These are phyloP conservation scores for Prunus yedoensis DNA, from an alignment of 331 rosid species.

Conservation along the genomic window DNA sequence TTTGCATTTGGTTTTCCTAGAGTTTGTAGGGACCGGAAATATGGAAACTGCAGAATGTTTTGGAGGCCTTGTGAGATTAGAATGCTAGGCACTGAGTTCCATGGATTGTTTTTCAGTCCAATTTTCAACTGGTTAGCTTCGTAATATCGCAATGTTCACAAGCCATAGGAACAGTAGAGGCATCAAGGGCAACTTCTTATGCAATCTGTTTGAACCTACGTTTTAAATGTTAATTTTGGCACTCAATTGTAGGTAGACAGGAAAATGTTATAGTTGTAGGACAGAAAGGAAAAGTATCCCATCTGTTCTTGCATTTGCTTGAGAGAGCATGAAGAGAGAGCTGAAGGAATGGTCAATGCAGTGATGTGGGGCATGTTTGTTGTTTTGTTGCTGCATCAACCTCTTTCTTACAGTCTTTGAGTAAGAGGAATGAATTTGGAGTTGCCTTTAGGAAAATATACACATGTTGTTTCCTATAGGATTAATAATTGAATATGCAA, in stretches of 20 bases:
- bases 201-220: neutral
- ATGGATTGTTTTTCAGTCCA: neutral
- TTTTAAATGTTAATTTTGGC: neutral
- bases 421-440: neutral
- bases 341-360: neutral
- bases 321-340: neutral
- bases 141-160: neutral
- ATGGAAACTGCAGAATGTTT: neutral
- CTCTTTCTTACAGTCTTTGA: too few species aligned
- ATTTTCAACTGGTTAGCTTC: neutral
- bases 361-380: neutral
- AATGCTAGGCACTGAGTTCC: neutral
- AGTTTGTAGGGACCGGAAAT: neutral
- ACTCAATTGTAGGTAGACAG: neutral
- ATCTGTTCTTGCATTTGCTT: neutral
- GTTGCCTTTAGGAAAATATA: neutral
- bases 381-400: neutral
- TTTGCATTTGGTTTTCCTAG: neutral
- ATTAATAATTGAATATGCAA: neutral
- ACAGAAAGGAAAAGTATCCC: neutral
- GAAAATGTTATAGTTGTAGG: neutral
- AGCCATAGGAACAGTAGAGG: neutral
- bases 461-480: neutral
- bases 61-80: neutral
- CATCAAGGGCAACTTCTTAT: neutral